phyloP scores from a whole-genome alignment of 2,329 filamentous ascomycete species.

The Fusarium pseudocircinatum region DNA sequence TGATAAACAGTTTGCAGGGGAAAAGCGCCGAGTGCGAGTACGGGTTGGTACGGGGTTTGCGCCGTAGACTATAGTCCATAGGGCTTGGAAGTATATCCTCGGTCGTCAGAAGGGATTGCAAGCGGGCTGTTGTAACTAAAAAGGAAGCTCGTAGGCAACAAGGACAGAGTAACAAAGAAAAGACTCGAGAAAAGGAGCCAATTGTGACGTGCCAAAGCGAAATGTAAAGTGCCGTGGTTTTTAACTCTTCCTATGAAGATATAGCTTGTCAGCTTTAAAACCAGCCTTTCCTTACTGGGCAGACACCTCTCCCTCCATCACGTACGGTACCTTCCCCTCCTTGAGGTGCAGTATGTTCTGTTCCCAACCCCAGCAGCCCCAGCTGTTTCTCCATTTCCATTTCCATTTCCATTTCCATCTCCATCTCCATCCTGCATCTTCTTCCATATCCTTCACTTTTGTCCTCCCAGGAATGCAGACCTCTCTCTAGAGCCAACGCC shows the following conservation, averaged over 20 bases:
- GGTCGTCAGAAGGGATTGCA: background rate
- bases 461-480: constrained; percentile 14
- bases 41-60: constrained; percentile 3
- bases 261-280: constrained; percentile 31
- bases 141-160: background rate
- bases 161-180: background rate
- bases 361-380: constrained; percentile 31
- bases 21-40: constrained; percentile 25
- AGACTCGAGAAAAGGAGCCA: background rate
- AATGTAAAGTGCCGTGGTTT: background rate
- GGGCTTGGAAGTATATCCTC: background rate
- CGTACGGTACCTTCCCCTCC: constrained; percentile 16
- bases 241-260: constrained; percentile 2
- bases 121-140: background rate
- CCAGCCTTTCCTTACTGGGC: constrained; percentile 31
- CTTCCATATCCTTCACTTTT: background rate
- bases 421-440: background rate
- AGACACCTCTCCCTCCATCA: constrained; percentile 20
- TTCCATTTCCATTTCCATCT: background rate
- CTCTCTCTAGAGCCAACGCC: background rate
- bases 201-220: background rate
- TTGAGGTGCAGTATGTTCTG: background rate
- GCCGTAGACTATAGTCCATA: constrained; percentile 1
- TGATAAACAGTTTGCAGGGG: constrained; percentile 15
- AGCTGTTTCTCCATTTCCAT: constrained; percentile 33